phyloP scores from a whole-genome alignment of 352 stramenopile species.

The Globisporangium ultimum region DNA sequence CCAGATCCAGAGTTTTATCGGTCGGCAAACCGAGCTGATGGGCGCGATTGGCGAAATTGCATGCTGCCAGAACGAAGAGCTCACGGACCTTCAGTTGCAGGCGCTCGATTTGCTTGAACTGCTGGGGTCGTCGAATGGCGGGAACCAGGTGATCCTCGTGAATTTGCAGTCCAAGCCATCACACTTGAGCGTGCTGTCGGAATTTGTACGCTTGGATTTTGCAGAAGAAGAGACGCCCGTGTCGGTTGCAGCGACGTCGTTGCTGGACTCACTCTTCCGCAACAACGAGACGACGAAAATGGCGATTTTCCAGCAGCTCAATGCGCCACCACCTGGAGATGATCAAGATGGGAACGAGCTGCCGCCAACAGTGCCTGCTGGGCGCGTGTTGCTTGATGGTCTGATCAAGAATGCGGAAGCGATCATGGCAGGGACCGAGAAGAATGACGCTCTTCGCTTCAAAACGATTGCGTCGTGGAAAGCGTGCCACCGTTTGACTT shows the following conservation, averaged over 20 bases:
- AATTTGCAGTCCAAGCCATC: constrained; percentile 48
- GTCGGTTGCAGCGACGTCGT: constrained; percentile 43
- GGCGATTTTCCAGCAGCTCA: constrained; percentile 66
- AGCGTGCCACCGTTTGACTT: constrained; percentile 53
- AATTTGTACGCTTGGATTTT: constrained; percentile 57
- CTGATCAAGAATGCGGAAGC: constrained; percentile 46
- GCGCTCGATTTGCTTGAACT: constrained; percentile 60
- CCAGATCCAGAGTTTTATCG: constrained; percentile 62
- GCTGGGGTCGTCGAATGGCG: constrained; percentile 49
- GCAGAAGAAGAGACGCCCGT: constrained; percentile 58
- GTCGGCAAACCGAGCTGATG: constrained; percentile 55
- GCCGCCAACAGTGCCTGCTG: constrained; percentile 24
- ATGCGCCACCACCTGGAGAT: constrained; percentile 34
- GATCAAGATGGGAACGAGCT: constrained; percentile 16
- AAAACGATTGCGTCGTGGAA: constrained; percentile 40
- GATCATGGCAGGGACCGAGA: constrained; percentile 24
- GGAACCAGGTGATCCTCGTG: constrained; percentile 70
- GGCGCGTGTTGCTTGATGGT: constrained; percentile 47
- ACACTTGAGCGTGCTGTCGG: constrained; percentile 44
- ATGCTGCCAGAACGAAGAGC: constrained; percentile 39
- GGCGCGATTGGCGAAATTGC: constrained; percentile 59
- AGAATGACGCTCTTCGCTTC: neutral
- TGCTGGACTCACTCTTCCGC: constrained; percentile 58
- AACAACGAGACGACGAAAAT: constrained; percentile 66
- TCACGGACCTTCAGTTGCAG: constrained; percentile 59